Evolutionary conservation across 768 basidiomycete genomes (phyloP), one percentile per base, ranked within the genome.

Genomic region (Psilocybe azurescens): DNA sequence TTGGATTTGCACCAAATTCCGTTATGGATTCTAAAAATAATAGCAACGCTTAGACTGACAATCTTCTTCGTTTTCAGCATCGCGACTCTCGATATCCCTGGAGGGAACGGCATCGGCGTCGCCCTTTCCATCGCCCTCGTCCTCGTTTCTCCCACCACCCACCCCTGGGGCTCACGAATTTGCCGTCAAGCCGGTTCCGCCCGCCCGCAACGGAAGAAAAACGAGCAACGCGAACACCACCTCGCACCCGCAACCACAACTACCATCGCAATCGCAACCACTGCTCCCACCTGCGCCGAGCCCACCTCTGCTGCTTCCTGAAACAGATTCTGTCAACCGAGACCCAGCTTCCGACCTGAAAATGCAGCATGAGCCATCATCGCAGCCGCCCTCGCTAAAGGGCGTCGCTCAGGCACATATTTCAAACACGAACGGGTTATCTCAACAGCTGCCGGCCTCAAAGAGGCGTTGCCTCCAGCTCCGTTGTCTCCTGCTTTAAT

Each of bases 151-250:
- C 2, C 88, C 90, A 1, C 90, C 90, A 3, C 89, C 90, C 3
- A 79, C 83, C 3, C 87, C 86, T 1, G 83, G 84, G 2, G 79
- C 84, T 32, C 89, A 90, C 78, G 89, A 91, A 68, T 90, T 89
- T 68, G 88, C 88, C 11, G 67, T 83, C 41, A 81, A 79, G 61
- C 79, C 79, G 0, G 74, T 79, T 3, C 76, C 78, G 5, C 58
- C 71, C 56, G 61, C 61, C 5, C 72, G 74, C 61, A 69, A 59
- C 64, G 69, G 66, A 53, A 70, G 69, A 32, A 67, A 64, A 60
- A 48, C 58, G 9, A 68, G 65, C 46, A 56, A 47, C 24, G 33
- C 32, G 49, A 61, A 20, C 24, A 44, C 55, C 20, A 61, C 50
- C 46, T 38, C 60, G 20, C 59, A 54, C 41, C 44, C 24, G 24